Evolutionary conservation across 768 basidiomycete genomes (phyloP).

Genomic region (Phaeotremella skinneri): DNA sequence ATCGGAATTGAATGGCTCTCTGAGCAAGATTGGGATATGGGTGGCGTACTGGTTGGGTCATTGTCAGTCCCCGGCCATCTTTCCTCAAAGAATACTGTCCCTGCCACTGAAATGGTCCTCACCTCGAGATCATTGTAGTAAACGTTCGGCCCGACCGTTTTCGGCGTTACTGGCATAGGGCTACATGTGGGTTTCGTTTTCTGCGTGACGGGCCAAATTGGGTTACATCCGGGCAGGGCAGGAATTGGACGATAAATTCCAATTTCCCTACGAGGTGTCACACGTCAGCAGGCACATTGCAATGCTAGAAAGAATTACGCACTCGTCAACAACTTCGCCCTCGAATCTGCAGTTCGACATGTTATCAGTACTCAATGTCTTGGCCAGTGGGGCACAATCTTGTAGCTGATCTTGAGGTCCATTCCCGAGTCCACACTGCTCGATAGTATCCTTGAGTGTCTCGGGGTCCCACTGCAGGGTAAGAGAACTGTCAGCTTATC

Average conservation of each 20-base stretch:
- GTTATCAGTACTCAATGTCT: constrained; percentile 11
- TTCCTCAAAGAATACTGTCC: constrained; percentile 4
- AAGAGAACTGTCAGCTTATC: too few relatives aligned
- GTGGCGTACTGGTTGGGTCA: constrained; percentile 11
- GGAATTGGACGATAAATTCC: constrained; percentile 31
- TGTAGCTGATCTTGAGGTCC: constrained; percentile 25
- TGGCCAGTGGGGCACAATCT: constrained; percentile 27
- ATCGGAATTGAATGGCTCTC: constrained; percentile 7
- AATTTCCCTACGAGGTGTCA: constrained; percentile 31
- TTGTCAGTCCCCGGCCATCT: not conserved
- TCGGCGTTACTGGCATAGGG: constrained; percentile 9
- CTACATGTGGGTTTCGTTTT: constrained; percentile 29
- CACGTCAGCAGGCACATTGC: constrained; percentile 8
- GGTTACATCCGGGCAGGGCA: constrained; percentile 43
- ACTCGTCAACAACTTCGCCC: constrained; percentile 40
- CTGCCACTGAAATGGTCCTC: constrained; percentile 13
- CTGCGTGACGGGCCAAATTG: constrained; percentile 29
- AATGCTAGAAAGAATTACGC: constrained; percentile 8
- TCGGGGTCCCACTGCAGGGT: constrained; percentile 29
- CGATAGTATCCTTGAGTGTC: constrained; percentile 26
- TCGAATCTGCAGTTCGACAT: constrained; percentile 30
- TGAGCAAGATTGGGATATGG: constrained; percentile 22
- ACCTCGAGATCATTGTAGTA: constrained; percentile 37
- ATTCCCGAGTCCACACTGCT: constrained; percentile 32
- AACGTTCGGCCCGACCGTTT: constrained; percentile 24